Base-by-base conservation (phyloP, 148 eudicot genomes). In the Amaranthus cruentus region DNA sequence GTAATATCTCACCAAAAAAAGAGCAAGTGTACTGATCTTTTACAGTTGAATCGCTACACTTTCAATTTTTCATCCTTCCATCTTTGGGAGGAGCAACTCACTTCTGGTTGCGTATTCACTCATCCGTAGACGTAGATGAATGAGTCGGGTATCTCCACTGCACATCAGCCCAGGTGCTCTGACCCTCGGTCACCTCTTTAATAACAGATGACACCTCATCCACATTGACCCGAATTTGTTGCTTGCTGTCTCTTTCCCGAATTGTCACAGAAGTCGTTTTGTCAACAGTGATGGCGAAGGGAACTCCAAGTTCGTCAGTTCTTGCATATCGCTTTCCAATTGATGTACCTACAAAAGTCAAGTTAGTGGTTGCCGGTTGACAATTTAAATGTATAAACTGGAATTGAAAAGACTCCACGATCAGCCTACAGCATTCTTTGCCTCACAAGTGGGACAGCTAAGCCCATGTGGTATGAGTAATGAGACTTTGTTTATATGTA, bases 281-380 rank as follows among this genome's bases (percentile, higher is more conserved):
- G 75, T 93, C 98, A 50, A 93, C 98, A 8, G 98, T 93, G 14
- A 91, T 83, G 51, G 98, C 98, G 64, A 93, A 79, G 7, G 98
- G 96, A 49, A 93, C 98, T 0, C 98, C 98, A 7, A 93, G 88
- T 76, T 93, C 97, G 56, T 93, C 98, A 9, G 98, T 93, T 79
- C 97, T 91, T 6, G 98, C 97, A 72, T 93, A 93, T 58, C 92
- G 83, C 85, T 93, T 93, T 65, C 97, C 98, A 52, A 93, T 93
- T 51, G 98, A 86, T 51, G 94, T 93, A 65, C 98, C 98, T 93
- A 84, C 72, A 71, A 59, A 56, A 61, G 75, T 18, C 56, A 43
- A 49, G 55, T 38, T 12, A 9, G 21, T 75, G 61, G 56, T 43
- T 66, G 51, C 47, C n/a, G 7, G 47, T 6, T 1, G 43, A 46